Percentiles rank a stretch among this genome's conserved stretches.
phyloP scores from a whole-genome alignment of 75 land plant species.

The Picea glauca region DNA sequence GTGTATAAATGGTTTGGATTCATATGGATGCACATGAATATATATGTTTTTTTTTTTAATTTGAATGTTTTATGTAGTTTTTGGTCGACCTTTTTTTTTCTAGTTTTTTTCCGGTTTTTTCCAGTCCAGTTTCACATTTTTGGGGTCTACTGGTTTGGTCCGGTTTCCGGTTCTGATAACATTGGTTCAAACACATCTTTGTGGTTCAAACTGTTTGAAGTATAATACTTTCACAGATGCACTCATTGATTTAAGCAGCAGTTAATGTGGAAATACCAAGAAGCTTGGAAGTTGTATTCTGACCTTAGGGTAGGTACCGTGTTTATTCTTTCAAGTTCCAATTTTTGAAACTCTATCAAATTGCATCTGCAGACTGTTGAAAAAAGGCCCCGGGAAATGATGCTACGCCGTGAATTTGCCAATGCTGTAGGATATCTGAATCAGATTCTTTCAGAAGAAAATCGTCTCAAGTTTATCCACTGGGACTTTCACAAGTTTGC shows the following conservation, averaged over 20 bases:
- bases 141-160: too few relatives aligned
- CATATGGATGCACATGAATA: too few relatives aligned
- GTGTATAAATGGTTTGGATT: too few relatives aligned
- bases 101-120: too few relatives aligned
- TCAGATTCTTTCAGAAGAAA: conserved; percentile 79
- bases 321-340: neutral
- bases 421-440: conserved; percentile 95
- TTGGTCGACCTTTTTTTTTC: too few relatives aligned
- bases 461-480: conserved; percentile 85
- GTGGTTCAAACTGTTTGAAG: neutral
- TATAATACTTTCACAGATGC: neutral
- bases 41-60: too few relatives aligned
- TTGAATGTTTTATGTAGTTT: too few relatives aligned
- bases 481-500: conserved; percentile 99
- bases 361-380: conserved; percentile 78
- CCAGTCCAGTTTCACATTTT: too few relatives aligned
- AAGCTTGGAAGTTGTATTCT: neutral
- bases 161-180: too few relatives aligned
- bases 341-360: neutral
- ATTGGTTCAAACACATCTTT: neutral
- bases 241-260: neutral
- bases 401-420: conserved; percentile 91
- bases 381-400: conserved; percentile 98
- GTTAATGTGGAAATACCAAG: neutral
- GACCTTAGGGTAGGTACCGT: neutral